Percentiles rank a stretch among this genome's conserved stretches.
phyloP scores from a whole-genome alignment of 2,329 filamentous ascomycete species.

The Fusarium citri region DNA sequence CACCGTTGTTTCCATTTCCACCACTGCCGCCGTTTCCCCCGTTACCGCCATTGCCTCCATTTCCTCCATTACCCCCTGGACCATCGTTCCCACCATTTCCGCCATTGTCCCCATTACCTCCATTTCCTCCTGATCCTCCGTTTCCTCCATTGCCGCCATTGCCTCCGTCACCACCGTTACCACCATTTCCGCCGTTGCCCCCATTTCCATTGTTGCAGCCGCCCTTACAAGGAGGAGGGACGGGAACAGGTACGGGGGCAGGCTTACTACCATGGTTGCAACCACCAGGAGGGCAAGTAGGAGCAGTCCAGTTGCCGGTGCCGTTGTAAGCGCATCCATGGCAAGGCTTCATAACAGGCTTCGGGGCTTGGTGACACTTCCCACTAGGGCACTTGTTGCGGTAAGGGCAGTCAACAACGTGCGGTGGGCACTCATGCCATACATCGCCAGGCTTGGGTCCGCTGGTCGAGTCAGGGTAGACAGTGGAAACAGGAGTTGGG shows the following conservation, averaged over 20 bases:
- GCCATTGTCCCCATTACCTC: not conserved
- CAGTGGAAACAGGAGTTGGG: slow-evolving; percentile 16
- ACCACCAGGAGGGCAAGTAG: slow-evolving; percentile 31
- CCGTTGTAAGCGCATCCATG: slow-evolving; percentile 24
- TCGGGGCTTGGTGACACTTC: slow-evolving; percentile 6
- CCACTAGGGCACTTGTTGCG: slow-evolving; percentile 34
- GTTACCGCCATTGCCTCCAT: not conserved
- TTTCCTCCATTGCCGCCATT: not conserved
- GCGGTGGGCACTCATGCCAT: slow-evolving; percentile 35
- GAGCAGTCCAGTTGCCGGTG: slow-evolving; percentile 35
- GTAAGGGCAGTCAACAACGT: slow-evolving; percentile 33
- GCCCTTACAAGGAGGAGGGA: not conserved
- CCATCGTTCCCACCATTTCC: rapidly evolving
- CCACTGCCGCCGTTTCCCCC: not conserved
- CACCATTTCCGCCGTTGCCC: not conserved
- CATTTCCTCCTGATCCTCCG: too few relatives aligned
- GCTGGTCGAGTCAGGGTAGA: slow-evolving; percentile 4
- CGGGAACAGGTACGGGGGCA: slow-evolving; percentile 3
- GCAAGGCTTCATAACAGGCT: slow-evolving; percentile 31
- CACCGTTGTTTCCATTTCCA: not conserved
- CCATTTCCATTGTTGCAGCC: not conserved
- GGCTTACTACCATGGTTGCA: slow-evolving; percentile 29
- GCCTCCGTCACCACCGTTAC: not conserved
- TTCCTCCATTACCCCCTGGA: not conserved
- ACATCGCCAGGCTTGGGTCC: slow-evolving; percentile 29